phyloP scores from a whole-genome alignment of 768 basidiomycete genomes.

The Boletus tylopilopsis region DNA sequence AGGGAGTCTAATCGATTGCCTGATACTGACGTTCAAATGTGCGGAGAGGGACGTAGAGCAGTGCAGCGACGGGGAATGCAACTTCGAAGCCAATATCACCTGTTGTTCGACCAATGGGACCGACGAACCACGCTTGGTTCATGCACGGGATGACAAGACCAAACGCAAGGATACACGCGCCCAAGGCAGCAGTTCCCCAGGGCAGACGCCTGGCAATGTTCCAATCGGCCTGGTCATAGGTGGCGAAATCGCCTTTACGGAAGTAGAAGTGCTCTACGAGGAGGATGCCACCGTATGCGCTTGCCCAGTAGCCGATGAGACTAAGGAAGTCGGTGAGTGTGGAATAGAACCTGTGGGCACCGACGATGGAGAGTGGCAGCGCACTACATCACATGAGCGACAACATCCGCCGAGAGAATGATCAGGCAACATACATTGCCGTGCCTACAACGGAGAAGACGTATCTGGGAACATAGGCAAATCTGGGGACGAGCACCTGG shows the following conservation, averaged over 20 bases:
- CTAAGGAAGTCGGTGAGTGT: slow-evolving; percentile 66
- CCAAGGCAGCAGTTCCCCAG: slow-evolving; percentile 56
- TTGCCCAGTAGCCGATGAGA: slow-evolving; percentile 63
- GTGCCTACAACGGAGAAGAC: slow-evolving; percentile 63
- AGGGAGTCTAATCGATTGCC: slow-evolving; percentile 15
- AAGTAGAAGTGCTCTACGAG: slow-evolving; percentile 66
- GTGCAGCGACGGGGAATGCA: slow-evolving; percentile 45
- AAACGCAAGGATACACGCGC: slow-evolving; percentile 48
- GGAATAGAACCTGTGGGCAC: slow-evolving; percentile 59
- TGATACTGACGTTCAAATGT: slow-evolving; percentile 42
- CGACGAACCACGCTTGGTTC: slow-evolving; percentile 67
- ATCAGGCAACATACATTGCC: slow-evolving; percentile 50
- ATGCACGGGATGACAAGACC: slow-evolving; percentile 62
- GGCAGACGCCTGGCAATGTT: slow-evolving; percentile 53
- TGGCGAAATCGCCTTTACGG: slow-evolving; percentile 44
- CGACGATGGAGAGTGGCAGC: slow-evolving; percentile 68
- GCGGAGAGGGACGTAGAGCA: slow-evolving; percentile 55
- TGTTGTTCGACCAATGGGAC: slow-evolving; percentile 58
- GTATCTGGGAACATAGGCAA: slow-evolving; percentile 61
- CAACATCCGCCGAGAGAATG: not conserved
- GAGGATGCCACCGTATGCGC: slow-evolving; percentile 56
- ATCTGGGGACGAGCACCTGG: slow-evolving; percentile 62
- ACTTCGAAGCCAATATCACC: slow-evolving; percentile 74
- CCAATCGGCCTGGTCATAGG: slow-evolving; percentile 51
- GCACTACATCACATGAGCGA: slow-evolving; percentile 37